Evolutionary conservation across 495 filamentous ascomycete genomes (phyloP).

Genomic region (Xylaria scruposa): DNA sequence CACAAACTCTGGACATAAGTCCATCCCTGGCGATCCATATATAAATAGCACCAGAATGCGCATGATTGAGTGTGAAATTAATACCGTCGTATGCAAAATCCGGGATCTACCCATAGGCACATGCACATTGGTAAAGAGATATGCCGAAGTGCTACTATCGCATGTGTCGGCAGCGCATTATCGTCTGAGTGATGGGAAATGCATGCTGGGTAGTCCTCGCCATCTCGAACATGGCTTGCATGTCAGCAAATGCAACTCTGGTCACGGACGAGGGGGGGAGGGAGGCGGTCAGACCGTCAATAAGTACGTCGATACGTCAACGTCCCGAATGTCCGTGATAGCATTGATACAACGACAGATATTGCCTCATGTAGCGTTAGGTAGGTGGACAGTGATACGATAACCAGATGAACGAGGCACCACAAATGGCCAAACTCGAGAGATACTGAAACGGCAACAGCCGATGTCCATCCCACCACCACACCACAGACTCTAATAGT

Average conservation of each 20-base stretch:
- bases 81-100: slow-evolving; percentile 9
- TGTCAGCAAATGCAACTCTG: slow-evolving; percentile 26
- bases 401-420: neutral
- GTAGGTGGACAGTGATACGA: neutral
- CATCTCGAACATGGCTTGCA: slow-evolving; percentile 25
- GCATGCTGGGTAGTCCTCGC: slow-evolving; percentile 15
- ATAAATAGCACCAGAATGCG: neutral
- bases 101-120: neutral
- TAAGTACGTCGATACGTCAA: neutral
- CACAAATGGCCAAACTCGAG: slow-evolving; percentile 7
- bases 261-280: slow-evolving; percentile 16
- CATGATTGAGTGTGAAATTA: neutral
- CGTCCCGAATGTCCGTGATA: neutral
- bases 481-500: too few species aligned
- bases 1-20: neutral
- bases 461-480: slow-evolving; percentile 19
- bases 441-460: slow-evolving; percentile 19
- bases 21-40: neutral
- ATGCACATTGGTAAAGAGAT: slow-evolving; percentile 3
- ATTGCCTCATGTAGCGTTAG: slow-evolving; percentile 24
- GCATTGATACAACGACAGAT: slow-evolving; percentile 1
- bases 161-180: neutral
- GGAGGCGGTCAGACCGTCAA: slow-evolving; percentile 17
- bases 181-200: slow-evolving; percentile 2
- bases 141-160: slow-evolving; percentile 10